Conservation (phyloP, 1,139 yeast genomes). For the Casaregolazyma lundiana region DNA sequence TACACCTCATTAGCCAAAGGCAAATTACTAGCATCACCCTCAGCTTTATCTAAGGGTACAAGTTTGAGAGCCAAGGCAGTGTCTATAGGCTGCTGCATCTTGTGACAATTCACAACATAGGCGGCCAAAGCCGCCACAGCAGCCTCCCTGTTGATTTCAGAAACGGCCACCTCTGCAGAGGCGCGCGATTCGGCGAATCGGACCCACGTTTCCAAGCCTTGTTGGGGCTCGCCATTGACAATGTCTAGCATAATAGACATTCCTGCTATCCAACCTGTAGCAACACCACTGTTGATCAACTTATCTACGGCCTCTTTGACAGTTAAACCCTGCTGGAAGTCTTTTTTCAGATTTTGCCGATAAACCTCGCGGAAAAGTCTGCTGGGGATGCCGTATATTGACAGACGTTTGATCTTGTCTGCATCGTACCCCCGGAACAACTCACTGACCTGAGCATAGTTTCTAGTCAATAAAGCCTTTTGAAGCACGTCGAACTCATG, state of each 20-base stretch:
- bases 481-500: conserved; percentile 4
- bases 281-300: conserved; percentile 19
- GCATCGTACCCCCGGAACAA: conserved; percentile 7
- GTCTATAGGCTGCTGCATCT: conserved; percentile 20
- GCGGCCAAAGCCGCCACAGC: conserved; percentile 30
- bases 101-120: conserved; percentile 24
- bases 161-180: conserved; percentile 20
- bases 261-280: conserved; percentile 28
- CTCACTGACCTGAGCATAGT: conserved; percentile 2
- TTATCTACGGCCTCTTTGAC: conserved; percentile 17
- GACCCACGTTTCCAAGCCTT: conserved; percentile 35
- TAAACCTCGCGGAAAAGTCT: conserved; percentile 10
- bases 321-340: conserved; percentile 1
- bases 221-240: conserved; percentile 23
- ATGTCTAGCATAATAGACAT: conserved; percentile 26
- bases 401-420: conserved; percentile 7
- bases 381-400: conserved; percentile 7
- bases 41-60: conserved; percentile 26
- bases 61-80: conserved; percentile 28
- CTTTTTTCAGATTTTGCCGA: conserved; percentile 1
- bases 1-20: conserved; percentile 25
- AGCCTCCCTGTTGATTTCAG: conserved; percentile 26
- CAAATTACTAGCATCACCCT: conserved; percentile 14
- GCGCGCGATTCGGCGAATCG: conserved; percentile 31
- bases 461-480: conserved; percentile 1